Conservation (phyloP, 257 asterid species). For the Solanum pinnatisectum region DNA sequence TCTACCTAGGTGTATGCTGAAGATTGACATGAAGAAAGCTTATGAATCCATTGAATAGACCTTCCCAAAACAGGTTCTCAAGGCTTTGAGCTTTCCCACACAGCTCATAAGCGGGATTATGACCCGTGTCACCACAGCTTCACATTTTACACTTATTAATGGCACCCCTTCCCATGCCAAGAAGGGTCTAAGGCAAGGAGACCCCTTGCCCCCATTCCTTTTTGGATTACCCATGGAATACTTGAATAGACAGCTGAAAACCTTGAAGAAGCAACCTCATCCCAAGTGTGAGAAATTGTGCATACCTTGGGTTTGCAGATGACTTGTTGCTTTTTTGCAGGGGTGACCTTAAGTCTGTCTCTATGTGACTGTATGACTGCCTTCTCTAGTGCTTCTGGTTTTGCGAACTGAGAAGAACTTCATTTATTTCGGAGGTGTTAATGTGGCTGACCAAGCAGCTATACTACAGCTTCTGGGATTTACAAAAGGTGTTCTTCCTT, state of each 20-base stretch:
- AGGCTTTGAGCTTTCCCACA: not conserved
- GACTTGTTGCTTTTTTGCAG: not conserved
- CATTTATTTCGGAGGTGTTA: not conserved
- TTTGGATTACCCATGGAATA: not conserved
- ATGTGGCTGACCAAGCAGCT: not conserved
- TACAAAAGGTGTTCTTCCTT: not conserved
- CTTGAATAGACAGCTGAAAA: not conserved
- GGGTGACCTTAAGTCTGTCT: not conserved
- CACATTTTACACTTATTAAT: not conserved
- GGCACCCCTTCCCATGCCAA: not conserved
- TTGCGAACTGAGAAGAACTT: not conserved
- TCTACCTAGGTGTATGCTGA: not conserved
- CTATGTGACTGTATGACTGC: not conserved
- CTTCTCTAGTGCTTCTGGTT: not conserved
- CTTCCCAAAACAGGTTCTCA: not conserved
- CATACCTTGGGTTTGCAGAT: not conserved
- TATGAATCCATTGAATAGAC: not conserved
- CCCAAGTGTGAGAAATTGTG: not conserved
- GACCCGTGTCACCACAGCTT: not conserved
- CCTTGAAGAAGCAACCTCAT: not conserved
- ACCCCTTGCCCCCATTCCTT: not conserved
- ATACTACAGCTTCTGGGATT: not conserved
- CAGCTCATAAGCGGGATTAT: not conserved
- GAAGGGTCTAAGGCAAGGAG: not conserved
- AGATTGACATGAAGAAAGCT: not conserved